phyloP scores from a whole-genome alignment of 1,139 yeast genomes.

The Protomyces gravidus region DNA sequence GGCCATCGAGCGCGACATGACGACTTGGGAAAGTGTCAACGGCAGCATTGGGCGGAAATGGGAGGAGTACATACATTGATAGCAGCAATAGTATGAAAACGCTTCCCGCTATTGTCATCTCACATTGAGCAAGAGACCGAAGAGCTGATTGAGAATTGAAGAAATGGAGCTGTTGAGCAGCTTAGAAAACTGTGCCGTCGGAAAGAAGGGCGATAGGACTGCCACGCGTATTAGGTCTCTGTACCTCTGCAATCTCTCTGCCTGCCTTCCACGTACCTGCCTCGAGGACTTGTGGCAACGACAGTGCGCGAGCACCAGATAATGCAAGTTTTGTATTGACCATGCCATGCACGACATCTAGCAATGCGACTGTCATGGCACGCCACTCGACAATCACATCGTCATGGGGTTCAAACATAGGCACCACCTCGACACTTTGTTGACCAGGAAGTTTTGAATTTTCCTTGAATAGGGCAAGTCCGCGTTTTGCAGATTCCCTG shows the following conservation, averaged over 20 bases:
- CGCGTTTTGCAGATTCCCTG: constrained; percentile 41
- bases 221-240: constrained; percentile 50
- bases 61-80: neutral
- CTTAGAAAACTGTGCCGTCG: constrained; percentile 51
- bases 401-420: constrained; percentile 51
- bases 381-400: constrained; percentile 65
- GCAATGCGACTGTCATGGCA: constrained; percentile 52
- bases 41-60: neutral
- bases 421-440: constrained; percentile 41
- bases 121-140: neutral
- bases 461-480: constrained; percentile 40
- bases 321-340: constrained; percentile 47
- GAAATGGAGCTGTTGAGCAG: neutral
- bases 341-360: constrained; percentile 50
- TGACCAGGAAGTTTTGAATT: constrained; percentile 34
- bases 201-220: constrained; percentile 57
- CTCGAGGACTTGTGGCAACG: constrained; percentile 55
- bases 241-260: constrained; percentile 50
- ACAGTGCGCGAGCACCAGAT: constrained; percentile 39
- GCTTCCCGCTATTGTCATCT: too few relatives aligned
- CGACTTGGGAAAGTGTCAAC: neutral
- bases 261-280: constrained; percentile 67
- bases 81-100: neutral
- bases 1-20: neutral
- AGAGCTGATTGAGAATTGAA: neutral